Conservation (phyloP, 345 rosid species). For the Eucalyptus curtisii region DNA sequence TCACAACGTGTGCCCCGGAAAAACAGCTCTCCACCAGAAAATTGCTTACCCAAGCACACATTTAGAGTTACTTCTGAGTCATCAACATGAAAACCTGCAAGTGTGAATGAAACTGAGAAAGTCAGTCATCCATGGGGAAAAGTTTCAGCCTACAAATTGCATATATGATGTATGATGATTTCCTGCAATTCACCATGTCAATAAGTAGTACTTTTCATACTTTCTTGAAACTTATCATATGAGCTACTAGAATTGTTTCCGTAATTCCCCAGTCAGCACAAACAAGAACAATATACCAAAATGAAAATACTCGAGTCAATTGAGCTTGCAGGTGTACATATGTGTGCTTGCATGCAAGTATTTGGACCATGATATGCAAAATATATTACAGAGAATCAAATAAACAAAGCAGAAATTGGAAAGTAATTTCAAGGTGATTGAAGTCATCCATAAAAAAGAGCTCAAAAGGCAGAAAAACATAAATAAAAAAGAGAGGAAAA, state of each 20-base stretch:
- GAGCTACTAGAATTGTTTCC: background rate
- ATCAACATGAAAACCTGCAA: constrained; percentile 89
- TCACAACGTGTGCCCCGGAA: constrained; percentile 94
- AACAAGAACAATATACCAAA: background rate
- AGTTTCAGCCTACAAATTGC: background rate
- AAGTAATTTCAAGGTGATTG: background rate
- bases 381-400: background rate
- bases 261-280: background rate
- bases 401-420: background rate
- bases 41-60: constrained; percentile 90
- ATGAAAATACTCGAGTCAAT: background rate
- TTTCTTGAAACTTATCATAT: background rate
- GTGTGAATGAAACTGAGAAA: background rate
- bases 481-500: background rate
- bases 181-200: background rate
- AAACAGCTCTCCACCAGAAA: constrained; percentile 82
- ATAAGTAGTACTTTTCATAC: background rate
- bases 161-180: background rate
- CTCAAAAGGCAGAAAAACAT: background rate
- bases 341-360: background rate
- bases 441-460: background rate
- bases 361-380: background rate
- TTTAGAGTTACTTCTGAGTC: constrained; percentile 93
- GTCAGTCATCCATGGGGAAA: background rate
- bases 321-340: background rate